Evolutionary conservation across 441 rosid species (phyloP), one percentile per base, ranked within the genome.

Genomic region (Populus trichocarpa): DNA sequence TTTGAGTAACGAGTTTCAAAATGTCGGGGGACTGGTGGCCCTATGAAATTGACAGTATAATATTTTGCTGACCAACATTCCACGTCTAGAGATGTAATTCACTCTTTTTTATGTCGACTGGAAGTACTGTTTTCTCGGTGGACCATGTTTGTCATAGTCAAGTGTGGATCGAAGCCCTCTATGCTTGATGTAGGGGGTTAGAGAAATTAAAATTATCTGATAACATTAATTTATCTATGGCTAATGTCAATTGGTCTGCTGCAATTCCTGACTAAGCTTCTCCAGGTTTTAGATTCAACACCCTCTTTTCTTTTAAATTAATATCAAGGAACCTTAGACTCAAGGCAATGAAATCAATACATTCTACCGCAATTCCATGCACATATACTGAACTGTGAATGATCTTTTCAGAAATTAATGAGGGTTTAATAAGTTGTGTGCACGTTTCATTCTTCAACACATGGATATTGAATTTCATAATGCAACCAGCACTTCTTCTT

Each of bases 11-110:
- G 32, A 30, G 32, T 30, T 35, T 35, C 38, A 35, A 35, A 35
- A 35, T 1, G 38, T 35, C 38, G 3, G 8, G 38, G 33, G 63
- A 2, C 33, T 59, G 81, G 67, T 70, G 79, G 74, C 23, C 36
- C 20, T 10, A 12, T 68, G 83, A 76, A 71, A 38, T 57, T 72
- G 81, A 81, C 83, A 69, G 74, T 38, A 74, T 57, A 65, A 5
- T 35, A 35, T 35, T 35, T 35, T 70, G 20, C 71, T 70, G 13
- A 70, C 63, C 67, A 69, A 69, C 66, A 18, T 32, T 36, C 8
- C 71, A 25, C 67, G 32, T 30, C 32, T 30, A 30, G 32, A 30
- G 32, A 30, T 30, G 32, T 30, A 30, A 30, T 30, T 30, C 32
- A 30, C 32, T 30, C 32, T 30, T 30, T 30, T 30, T 30, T 30